Conservation (phyloP, 306 rosid genomes). For the Mucuna pruriens region DNA sequence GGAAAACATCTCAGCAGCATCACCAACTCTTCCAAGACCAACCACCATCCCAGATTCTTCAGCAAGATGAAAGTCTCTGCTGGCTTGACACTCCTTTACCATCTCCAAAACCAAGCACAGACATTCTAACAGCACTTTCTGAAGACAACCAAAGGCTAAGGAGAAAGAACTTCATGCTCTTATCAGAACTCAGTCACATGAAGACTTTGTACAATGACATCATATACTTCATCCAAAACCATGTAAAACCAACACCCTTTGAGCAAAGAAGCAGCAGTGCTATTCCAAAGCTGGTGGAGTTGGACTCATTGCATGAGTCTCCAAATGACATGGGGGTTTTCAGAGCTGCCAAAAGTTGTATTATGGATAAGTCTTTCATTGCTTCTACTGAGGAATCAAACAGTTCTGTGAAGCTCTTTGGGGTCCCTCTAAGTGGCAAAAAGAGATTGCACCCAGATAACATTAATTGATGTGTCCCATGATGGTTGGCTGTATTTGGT, state of each 20-base stretch:
- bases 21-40: constrained; percentile 41
- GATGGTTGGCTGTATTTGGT: neutral
- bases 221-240: constrained; percentile 71
- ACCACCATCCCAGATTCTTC: constrained; percentile 24
- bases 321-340: neutral
- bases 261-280: constrained; percentile 9
- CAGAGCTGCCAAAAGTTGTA: constrained; percentile 1
- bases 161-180: constrained; percentile 62
- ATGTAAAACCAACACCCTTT: constrained; percentile 53
- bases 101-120: constrained; percentile 38
- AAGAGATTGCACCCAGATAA: constrained; percentile 55
- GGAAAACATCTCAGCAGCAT: constrained; percentile 59
- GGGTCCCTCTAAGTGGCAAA: constrained; percentile 54
- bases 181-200: constrained; percentile 71
- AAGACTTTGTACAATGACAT: constrained; percentile 72
- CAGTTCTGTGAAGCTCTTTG: constrained; percentile 53
- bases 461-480: constrained; percentile 5
- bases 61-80: constrained; percentile 33
- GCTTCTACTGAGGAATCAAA: constrained; percentile 24
- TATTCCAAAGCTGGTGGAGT: constrained; percentile 48
- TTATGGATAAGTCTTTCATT: constrained; percentile 18
- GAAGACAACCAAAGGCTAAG: constrained; percentile 69
- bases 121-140: constrained; percentile 53
- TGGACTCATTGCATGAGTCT: constrained; percentile 43
- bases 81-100: constrained; percentile 45